phyloP scores from a whole-genome alignment of 345 rosid genomes.

The Camelina laxa region DNA sequence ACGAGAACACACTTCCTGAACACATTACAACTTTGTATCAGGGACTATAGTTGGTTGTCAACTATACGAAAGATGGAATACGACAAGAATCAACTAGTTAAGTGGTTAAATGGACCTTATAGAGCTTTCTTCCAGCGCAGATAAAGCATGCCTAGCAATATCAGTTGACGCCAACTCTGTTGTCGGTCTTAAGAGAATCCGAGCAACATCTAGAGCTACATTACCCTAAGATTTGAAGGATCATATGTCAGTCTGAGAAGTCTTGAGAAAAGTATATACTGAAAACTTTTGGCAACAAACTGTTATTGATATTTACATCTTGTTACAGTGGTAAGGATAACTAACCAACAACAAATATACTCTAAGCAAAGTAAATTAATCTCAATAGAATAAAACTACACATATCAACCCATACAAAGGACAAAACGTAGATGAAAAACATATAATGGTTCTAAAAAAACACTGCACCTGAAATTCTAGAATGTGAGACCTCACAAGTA shows the following conservation, averaged over 20 bases:
- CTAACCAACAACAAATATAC: slow-evolving; percentile 3
- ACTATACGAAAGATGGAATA: slow-evolving; percentile 3
- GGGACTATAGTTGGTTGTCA: slow-evolving; percentile 20
- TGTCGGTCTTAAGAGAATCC: slow-evolving; percentile 79
- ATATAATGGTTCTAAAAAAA: background rate
- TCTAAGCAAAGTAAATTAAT: background rate
- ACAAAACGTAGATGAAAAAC: background rate
- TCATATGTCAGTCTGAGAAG: slow-evolving; percentile 30
- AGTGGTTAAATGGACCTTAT: slow-evolving; percentile 58
- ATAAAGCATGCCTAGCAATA: slow-evolving; percentile 79
- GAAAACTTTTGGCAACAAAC: background rate
- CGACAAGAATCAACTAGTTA: slow-evolving; percentile 2
- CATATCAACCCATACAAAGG: too few species aligned
- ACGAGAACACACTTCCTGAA: slow-evolving; percentile 84
- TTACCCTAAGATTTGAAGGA: slow-evolving; percentile 67
- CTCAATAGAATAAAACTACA: background rate
- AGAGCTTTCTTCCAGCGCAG: slow-evolving; percentile 69
- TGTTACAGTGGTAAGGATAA: slow-evolving; percentile 21
- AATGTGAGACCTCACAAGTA: slow-evolving; percentile 14
- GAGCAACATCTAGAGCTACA: slow-evolving; percentile 94
- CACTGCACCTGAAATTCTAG: background rate
- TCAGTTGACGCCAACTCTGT: slow-evolving; percentile 81
- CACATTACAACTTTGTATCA: slow-evolving; percentile 28
- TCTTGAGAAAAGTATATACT: slow-evolving; percentile 10
- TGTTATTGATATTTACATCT: background rate